phyloP scores from a whole-genome alignment of 306 rosid genomes.

The Begonia masoniana region DNA sequence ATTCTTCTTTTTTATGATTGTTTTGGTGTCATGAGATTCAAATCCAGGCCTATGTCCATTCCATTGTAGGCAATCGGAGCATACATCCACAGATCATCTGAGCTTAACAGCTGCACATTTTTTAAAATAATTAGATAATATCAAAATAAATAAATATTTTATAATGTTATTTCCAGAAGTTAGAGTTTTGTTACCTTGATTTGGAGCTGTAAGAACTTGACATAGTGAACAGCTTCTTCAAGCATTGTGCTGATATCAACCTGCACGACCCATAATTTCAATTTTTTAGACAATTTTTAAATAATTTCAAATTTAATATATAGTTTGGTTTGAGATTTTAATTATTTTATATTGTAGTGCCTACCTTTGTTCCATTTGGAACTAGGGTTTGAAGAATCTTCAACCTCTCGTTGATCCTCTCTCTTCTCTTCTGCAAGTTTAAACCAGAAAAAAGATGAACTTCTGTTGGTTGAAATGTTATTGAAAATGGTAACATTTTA shows the following conservation, averaged over 20 bases:
- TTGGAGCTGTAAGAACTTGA: conserved; percentile 80
- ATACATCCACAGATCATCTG: conserved; percentile 86
- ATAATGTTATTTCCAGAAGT: background rate
- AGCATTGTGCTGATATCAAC: conserved; percentile 99
- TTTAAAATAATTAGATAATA: conserved; percentile 7
- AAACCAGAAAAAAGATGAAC: conserved; percentile 4
- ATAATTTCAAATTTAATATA: conserved; percentile 1
- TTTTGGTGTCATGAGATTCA: conserved; percentile 27
- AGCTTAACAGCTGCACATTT: conserved; percentile 59
- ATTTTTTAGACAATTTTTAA: background rate
- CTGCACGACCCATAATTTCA: conserved; percentile 24
- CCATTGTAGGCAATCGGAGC: conserved; percentile 95
- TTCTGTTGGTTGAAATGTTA: background rate
- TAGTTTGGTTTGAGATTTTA: background rate
- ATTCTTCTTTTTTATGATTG: conserved; percentile 11
- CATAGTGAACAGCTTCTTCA: conserved; percentile 91
- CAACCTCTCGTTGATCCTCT: conserved; percentile 84
- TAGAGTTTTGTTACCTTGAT: conserved; percentile 39
- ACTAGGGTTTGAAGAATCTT: conserved; percentile 64
- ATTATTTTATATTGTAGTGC: background rate
- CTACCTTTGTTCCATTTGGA: conserved; percentile 93
- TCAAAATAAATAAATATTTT: background rate
- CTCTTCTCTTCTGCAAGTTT: conserved; percentile 79
- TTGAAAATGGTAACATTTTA: background rate
- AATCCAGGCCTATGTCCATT: conserved; percentile 65